Base-by-base conservation (phyloP, 2,329 filamentous ascomycete species). In the Dactylellina drechsleri region DNA sequence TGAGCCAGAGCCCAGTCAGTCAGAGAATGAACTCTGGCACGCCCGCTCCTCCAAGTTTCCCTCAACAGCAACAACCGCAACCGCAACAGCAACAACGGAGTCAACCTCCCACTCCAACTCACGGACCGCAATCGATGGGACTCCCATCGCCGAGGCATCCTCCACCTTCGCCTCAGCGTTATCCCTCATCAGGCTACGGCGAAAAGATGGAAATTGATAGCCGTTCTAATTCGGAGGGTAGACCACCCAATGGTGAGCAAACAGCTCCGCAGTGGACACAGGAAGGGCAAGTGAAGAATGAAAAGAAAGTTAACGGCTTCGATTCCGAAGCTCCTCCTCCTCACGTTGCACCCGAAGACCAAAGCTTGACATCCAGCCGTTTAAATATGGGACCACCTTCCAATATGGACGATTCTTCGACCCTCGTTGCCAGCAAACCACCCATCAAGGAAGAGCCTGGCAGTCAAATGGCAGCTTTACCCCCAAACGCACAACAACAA, bases 341-440 rank as follows among this genome's bases (percentile, higher is more conserved):
- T 20, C 70, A 66, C 23, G 36, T 50, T 45, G 28, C 70, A 26
- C 47, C 61, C 13, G 60, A 74, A 23, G 70, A 74, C 43, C 62
- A 74, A 53, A 64, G 43, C 26, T 45, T 74, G 4, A 74, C 70
- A 8, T 74, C 70, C 2, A 74, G 70, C 50, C 70, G 62, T 20
- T 52, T 74, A 64, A 74, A 74, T 50, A 74, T 74, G 70, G 70
- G 70, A 28, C 70, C 70, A 64, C 62, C 70, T 74, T 67, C 70
- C 58, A 62, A 62, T 56, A 36, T 67, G 15, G 70, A 74, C 5
- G 70, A 74, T 18, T 7, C 36, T 45, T 58, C 57, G 56, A 49
- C 57, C 31, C 58, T 52, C 23, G n/a, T 31, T n/a, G 50, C n/a
- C 8, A 57, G 28, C 43, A 74, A 74, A 56, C 56, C 45, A 40